Base-by-base conservation (phyloP, 352 stramenopile species). In the Phytophthora syringae region DNA sequence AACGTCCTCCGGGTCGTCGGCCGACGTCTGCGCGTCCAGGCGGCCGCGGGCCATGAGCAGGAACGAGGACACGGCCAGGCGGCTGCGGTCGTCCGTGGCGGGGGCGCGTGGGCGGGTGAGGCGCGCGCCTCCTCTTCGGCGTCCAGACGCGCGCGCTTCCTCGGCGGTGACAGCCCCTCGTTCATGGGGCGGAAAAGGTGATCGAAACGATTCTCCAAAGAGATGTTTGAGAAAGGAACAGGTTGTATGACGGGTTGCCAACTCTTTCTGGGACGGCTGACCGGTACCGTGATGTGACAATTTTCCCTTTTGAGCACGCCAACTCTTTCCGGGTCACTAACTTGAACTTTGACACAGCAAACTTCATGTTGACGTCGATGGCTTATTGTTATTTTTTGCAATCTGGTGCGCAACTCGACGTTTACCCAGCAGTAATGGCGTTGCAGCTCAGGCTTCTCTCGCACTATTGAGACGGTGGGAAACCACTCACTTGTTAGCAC, bases 11-110 rank as follows among this genome's bases (percentile, higher is more conserved):
- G 40, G 47, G 6, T 59, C 60, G 42, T 43, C 72, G 39, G 32
- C 27, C 27, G 27, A 5, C 5, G 27, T 32, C 9, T 32, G 63
- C 0, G 64, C 66, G 55, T 73, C 69, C 16, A 72, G 60, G 12
- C 70, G 66, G 0, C 67, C 44, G 12, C 67, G 68, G 13, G 65
- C 68, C 24, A 78, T 11, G 18, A 72, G 43, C 51, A 82, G 66
- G 68, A 82, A 82, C 24, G 74, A 77, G 53, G 74, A 77, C 50
- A 72, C 69, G 51, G 52, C 62, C 21, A 77, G 61, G 12, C 51
- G 40, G 12, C 9, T 16, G 10, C 54, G 68, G 15, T 45, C 39
- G n/a, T 45, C 39, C 18, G 39, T 45, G 39, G 39, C 18, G 5
- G 39, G 13, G 11, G 39, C 39, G 15, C 9, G 34, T 18, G 39